A percentile compares a stretch with the other conserved stretches of the same genome.
phyloP scores from a whole-genome alignment of 2,329 filamentous ascomycete species.

The Ophiosphaerella korrae region DNA sequence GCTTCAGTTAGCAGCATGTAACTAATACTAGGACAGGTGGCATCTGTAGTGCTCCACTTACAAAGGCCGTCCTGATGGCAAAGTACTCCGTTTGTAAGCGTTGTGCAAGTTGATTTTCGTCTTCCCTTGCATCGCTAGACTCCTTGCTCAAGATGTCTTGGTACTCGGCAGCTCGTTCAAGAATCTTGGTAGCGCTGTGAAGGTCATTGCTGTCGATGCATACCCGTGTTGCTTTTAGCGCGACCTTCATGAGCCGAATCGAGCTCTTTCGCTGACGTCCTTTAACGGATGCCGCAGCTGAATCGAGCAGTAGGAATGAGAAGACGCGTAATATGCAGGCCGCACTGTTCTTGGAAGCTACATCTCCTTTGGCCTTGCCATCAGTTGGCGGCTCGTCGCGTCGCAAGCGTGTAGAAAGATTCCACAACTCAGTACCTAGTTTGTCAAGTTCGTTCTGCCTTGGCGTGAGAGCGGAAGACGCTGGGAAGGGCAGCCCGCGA shows the following conservation, averaged over 20 bases:
- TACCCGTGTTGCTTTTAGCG: constrained; percentile 66
- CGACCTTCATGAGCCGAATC: constrained; percentile 67
- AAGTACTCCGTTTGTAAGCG: constrained; percentile 66
- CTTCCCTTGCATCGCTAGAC: constrained; percentile 21
- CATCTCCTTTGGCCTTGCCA: constrained; percentile 41
- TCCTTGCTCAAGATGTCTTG: constrained; percentile 32
- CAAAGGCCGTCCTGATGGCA: constrained; percentile 68
- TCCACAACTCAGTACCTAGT: constrained; percentile 68
- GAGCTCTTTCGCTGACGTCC: constrained; percentile 31
- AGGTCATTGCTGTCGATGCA: constrained; percentile 67
- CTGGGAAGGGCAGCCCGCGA: constrained; percentile 43
- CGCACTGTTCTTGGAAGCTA: constrained; percentile 19
- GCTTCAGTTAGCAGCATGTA: background rate
- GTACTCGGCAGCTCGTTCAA: constrained; percentile 68
- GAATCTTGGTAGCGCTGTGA: constrained; percentile 62
- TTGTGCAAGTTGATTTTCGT: constrained; percentile 37
- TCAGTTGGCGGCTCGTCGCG: constrained; percentile 20
- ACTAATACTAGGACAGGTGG: background rate
- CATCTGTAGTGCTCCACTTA: constrained; percentile 42
- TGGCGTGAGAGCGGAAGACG: constrained; percentile 30
- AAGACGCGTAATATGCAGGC: constrained; percentile 56
- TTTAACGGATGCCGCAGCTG: constrained; percentile 29
- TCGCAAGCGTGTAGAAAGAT: constrained; percentile 62
- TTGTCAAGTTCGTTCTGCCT: constrained; percentile 59
- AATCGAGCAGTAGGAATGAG: constrained; percentile 70